Evolutionary conservation across 176 grass and related monocot species (phyloP).

Genomic region (Oryza brachyantha): DNA sequence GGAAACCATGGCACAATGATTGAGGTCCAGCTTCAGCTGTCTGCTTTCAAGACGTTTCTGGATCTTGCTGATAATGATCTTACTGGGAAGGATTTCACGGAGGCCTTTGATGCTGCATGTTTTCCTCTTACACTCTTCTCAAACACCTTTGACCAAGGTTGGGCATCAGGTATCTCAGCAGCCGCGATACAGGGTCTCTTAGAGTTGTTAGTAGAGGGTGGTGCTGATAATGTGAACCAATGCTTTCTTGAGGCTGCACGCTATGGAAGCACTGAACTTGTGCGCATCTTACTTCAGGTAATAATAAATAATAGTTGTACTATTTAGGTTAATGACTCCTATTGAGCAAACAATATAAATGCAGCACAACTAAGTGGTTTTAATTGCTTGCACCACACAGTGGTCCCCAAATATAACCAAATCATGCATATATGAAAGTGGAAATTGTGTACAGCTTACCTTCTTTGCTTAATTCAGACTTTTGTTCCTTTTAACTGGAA

Average conservation of each 20-base stretch:
- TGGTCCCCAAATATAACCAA: not conserved
- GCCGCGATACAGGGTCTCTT: conserved; percentile 75
- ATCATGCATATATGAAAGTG: conserved; percentile 6
- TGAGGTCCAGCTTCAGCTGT: conserved; percentile 78
- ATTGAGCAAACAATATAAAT: not conserved
- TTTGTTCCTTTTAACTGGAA: not conserved
- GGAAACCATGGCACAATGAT: conserved; percentile 67
- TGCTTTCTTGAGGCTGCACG: conserved; percentile 97
- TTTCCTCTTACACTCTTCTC: conserved; percentile 95
- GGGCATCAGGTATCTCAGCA: conserved; percentile 74
- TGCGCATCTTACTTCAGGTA: conserved; percentile 90
- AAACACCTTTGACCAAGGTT: conserved; percentile 76
- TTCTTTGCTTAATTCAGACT: not conserved
- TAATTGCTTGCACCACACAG: not conserved
- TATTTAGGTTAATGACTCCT: conserved; percentile 13
- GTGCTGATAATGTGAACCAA: conserved; percentile 97
- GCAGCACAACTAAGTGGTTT: conserved; percentile 25
- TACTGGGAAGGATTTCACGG: conserved; percentile 94
- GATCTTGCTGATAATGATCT: conserved; percentile 88
- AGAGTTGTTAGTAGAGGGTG: conserved; percentile 91
- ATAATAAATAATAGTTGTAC: not conserved
- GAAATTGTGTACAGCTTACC: not conserved
- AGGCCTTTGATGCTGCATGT: conserved; percentile 97
- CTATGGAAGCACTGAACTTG: conserved; percentile 95
- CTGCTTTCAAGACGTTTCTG: conserved; percentile 88